Evolutionary conservation across 148 eudicot species (phyloP).

Genomic region (Drosera capensis): DNA sequence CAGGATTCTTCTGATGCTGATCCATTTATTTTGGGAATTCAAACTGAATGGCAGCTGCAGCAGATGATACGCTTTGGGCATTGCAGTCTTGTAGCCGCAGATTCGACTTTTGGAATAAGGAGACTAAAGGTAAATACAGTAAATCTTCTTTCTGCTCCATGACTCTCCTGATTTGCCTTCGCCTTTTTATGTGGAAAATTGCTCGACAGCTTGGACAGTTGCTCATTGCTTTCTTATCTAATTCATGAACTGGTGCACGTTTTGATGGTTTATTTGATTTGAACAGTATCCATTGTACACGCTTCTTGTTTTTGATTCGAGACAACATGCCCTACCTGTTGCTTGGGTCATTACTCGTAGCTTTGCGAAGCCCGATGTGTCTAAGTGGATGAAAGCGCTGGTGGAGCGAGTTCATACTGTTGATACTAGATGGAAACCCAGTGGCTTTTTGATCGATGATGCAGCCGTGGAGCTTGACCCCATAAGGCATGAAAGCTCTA

Average conservation of each 20-base stretch:
- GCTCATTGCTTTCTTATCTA: no score
- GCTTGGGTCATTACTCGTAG: constrained; percentile 90
- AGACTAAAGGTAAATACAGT: constrained; percentile 79
- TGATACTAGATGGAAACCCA: constrained; percentile 69
- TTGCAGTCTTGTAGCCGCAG: constrained; percentile 65
- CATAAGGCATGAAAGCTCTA: constrained; percentile 48
- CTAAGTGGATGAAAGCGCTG: constrained; percentile 91
- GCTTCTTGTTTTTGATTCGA: constrained; percentile 92
- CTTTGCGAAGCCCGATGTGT: constrained; percentile 68
- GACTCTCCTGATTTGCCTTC: no score
- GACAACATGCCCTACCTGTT: constrained; percentile 95
- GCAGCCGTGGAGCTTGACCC: constrained; percentile 85
- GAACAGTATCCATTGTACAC: constrained; percentile 94
- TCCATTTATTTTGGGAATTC: constrained; percentile 83
- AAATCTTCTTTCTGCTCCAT: no score
- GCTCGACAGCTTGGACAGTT: no score
- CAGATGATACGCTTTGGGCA: constrained; percentile 95
- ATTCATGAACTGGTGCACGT: no score
- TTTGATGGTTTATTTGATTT: constrained; percentile 20
- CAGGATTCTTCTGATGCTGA: constrained; percentile 61
- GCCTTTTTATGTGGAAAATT: no score
- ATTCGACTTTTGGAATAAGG: constrained; percentile 86
- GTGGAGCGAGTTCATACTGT: constrained; percentile 49
- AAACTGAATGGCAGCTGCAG: constrained; percentile 96
- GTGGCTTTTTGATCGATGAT: constrained; percentile 81